Evolutionary conservation across 495 filamentous ascomycete genomes (phyloP).

Genomic region (Chlorociboria aeruginascens): DNA sequence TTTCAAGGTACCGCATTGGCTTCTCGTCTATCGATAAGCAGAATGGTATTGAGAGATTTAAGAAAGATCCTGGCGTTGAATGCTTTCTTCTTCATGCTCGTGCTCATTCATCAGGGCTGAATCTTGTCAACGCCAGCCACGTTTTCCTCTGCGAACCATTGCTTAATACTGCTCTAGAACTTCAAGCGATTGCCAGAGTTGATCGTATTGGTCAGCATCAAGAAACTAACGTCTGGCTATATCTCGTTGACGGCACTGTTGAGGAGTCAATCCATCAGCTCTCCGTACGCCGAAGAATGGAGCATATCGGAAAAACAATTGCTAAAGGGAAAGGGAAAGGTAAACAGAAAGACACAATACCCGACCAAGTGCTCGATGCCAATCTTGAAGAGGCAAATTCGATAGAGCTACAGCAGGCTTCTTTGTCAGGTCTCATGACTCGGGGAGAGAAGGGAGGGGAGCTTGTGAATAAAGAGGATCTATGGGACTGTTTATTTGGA

Average conservation of each 20-base stretch:
- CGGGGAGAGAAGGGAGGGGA: conserved; percentile 67
- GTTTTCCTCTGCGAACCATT: conserved; percentile 92
- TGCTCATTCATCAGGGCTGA: conserved; percentile 77
- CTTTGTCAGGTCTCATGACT: conserved; percentile 53
- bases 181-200: conserved; percentile 88
- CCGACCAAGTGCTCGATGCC: conserved; percentile 17
- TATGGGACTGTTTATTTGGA: conserved; percentile 87
- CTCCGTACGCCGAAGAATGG: conserved; percentile 62
- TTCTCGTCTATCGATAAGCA: conserved; percentile 49
- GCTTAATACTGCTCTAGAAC: conserved; percentile 82
- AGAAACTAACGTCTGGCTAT: conserved; percentile 89
- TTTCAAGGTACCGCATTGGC: conserved; percentile 56
- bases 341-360: conserved; percentile 18
- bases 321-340: conserved; percentile 23
- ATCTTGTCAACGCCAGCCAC: conserved; percentile 83
- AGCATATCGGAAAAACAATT: conserved; percentile 50
- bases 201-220: conserved; percentile 86
- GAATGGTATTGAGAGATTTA: conserved; percentile 60
- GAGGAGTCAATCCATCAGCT: conserved; percentile 84
- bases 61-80: conserved; percentile 59
- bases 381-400: conserved; percentile 60
- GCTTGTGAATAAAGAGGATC: conserved; percentile 61
- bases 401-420: conserved; percentile 61
- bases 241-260: conserved; percentile 76
- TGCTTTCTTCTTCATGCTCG: conserved; percentile 84